Evolutionary conservation across 371 early-diverging fungal species (phyloP), one percentile per base, ranked within the genome.

Genomic region (Mucor indicus): DNA sequence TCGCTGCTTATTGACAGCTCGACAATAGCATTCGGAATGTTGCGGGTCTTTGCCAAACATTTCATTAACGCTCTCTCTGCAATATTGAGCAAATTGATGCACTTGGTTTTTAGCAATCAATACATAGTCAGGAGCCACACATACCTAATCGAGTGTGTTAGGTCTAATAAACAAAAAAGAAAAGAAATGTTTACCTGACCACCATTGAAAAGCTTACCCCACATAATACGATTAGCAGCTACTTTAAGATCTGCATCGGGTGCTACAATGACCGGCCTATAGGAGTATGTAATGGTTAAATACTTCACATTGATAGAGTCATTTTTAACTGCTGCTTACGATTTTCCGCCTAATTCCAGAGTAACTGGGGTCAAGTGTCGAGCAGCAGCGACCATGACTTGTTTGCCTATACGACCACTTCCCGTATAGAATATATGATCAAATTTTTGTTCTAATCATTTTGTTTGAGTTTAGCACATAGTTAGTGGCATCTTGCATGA

Each of bases 361-460:
- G 89, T 85, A n/a, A 89, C 85, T 27, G 89, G 85, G 0, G 91
- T 84, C 36, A 92, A 64, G 23, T 84, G 72, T 51, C 87, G 82
- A 17, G 87, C 79, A 4, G 93, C 95, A 1, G 91, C 92, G 10
- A 51, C 45, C 77, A 86, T 85, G 20, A 93, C 81, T 19, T 92
- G 70, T 48, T 75, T 83, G 20, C 90, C 98, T 20, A 96, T 89
- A 11, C 42, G 24, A n/a, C 86, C 84, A 61, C 79, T 86, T 39
- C 98, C 96, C 2, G 98, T 97, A 65, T 88, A 97, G 44, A 92
- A 91, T 53, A 92, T 94, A 62, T 91, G 89, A 68, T 94, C 93
- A 40, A 86, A 91, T 52, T 68, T 65, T 46, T 85, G 68, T 29
- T 72, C 74, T 50, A 27, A 7, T 29, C 30, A 1, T n/a, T n/a